Base-by-base conservation (phyloP, 352 stramenopile species). In the Globisporangium middletonii region DNA sequence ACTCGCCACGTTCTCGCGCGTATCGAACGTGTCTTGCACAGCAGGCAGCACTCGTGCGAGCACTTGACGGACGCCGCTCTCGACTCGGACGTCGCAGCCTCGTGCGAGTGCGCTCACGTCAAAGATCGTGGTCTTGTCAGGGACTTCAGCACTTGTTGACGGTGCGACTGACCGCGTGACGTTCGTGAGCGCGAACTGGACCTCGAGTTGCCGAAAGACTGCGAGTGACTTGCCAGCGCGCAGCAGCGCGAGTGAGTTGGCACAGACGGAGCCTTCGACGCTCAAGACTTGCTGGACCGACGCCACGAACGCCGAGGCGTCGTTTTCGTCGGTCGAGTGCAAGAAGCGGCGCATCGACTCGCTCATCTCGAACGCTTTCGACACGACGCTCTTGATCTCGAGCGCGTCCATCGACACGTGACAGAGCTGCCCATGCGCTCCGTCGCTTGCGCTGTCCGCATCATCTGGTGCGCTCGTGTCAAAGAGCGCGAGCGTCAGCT, bases 161-260 rank as follows among this genome's bases (percentile, higher is more conserved):
- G 2, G 28, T 49, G 37, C n/a, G 6, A 27, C 43, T 26, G 19
- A 42, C 4, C 49, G 58, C 43, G 26, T 26, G 23, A 84, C 55
- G 19, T 88, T 76, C 5, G 73, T 86, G 7, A 83, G 57, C 1
- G 72, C 57, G 55, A 88, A 86, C 23, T 69, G 65, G 7, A 84
- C 12, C 19, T 76, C 49, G 8, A 64, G 18, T 0, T 62, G 50
- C 2, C 54, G 37, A 0, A 71, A 49, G 16, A 28, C 28, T 3
- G 63, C 50, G 0, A 74, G 13, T 1, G 28, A 3, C 1, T 58
- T 56, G 11, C 26, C 42, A 27, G 6, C 3, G 6, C 52, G 59
- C 19, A 47, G 23, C 18, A 72, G 33, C 0, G 35, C 15, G 4
- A 69, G 13, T 9, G 59, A 66, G n/a, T 65, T 35, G 7, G 55